A percentile compares a stretch with the other conserved stretches of the same genome.
Conservation (phyloP, 345 rosid genomes). For the Eucalyptus marginata region DNA sequence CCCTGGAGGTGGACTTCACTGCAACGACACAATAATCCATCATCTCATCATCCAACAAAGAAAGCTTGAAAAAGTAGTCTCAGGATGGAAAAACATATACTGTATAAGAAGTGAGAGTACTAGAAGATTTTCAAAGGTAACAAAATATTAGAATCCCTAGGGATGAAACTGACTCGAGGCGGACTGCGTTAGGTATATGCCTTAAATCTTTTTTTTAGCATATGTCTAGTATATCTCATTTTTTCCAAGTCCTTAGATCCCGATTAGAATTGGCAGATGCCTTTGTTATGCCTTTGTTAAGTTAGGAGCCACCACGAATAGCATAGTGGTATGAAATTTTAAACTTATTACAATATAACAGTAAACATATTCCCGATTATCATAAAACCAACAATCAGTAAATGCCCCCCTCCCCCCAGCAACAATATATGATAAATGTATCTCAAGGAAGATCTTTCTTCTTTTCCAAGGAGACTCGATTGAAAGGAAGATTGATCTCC, state of each 20-base stretch:
- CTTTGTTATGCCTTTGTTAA: neutral
- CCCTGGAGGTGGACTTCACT: slow-evolving; percentile 43
- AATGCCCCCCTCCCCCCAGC: neutral
- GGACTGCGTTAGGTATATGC: neutral
- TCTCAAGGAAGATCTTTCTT: neutral
- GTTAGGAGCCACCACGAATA: neutral
- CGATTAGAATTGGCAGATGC: neutral
- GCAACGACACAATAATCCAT: neutral
- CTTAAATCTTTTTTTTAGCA: neutral
- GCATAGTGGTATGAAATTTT: neutral
- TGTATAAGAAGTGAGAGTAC: neutral
- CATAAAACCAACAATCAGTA: neutral
- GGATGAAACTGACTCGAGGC: neutral
- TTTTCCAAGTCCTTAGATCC: neutral
- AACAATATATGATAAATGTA: neutral
- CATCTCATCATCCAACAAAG: neutral
- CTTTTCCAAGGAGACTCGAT: neutral
- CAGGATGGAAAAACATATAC: neutral
- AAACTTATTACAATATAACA: neutral
- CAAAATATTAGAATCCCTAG: too few relatives aligned
- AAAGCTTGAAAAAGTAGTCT: neutral
- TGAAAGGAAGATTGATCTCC: neutral
- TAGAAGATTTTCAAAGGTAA: neutral
- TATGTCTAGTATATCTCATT: neutral
- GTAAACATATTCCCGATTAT: neutral